Percentiles rank a stretch among this genome's conserved stretches.
phyloP scores from a whole-genome alignment of 148 eudicot genomes.

The Camellia granthamiana region DNA sequence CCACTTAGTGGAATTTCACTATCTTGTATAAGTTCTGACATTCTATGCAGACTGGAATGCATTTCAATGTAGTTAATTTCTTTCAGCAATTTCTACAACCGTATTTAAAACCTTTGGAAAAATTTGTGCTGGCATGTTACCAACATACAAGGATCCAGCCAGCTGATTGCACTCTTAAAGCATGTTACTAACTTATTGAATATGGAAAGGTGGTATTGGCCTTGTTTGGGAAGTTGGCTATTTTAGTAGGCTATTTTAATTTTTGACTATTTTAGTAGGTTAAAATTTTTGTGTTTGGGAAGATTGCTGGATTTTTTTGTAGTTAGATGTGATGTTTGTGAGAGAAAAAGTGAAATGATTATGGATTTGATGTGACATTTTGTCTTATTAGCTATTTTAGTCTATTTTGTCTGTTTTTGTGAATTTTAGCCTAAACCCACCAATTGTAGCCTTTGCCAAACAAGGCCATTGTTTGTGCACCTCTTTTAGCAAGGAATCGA shows the following conservation, averaged over 20 bases:
- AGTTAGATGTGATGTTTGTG: too few species aligned
- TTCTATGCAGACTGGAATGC: neutral
- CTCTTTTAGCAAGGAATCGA: neutral
- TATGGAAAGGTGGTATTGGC: neutral
- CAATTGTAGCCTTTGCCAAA: too few species aligned
- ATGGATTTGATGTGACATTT: too few species aligned
- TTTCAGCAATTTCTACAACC: neutral
- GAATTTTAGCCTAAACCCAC: too few species aligned
- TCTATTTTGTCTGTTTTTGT: too few species aligned
- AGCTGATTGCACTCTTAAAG: neutral
- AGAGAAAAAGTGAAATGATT: too few species aligned
- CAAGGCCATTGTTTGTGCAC: neutral
- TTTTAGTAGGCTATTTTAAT: too few species aligned
- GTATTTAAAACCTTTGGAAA: neutral
- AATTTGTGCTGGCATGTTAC: neutral
- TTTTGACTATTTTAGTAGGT: too few species aligned
- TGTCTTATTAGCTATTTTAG: too few species aligned
- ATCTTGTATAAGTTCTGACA: neutral
- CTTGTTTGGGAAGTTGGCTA: too few species aligned
- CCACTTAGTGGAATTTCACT: neutral
- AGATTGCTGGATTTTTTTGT: too few species aligned
- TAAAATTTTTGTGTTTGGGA: too few species aligned
- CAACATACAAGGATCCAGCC: neutral
- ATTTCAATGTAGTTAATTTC: neutral
- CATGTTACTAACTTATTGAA: neutral